Base-by-base conservation (phyloP, 495 filamentous ascomycete genomes). In the Neurospora intermedia region DNA sequence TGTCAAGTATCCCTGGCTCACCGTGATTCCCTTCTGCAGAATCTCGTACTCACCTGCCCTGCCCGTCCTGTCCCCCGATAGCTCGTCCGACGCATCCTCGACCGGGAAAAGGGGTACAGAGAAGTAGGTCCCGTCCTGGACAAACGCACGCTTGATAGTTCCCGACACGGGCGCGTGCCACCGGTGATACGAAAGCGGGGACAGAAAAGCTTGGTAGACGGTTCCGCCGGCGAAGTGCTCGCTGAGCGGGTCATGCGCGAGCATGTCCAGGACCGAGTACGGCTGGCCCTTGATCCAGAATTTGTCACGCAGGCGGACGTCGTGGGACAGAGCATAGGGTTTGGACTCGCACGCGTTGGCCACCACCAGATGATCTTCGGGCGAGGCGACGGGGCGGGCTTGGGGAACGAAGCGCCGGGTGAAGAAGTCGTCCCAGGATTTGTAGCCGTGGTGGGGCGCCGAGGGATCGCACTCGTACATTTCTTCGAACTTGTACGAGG, bases 391-490 rank as follows among this genome's bases (percentile, higher is more conserved):
- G 4, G 91, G 91, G 0, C 91, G 87, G 3, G 89, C 82, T 40
- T 40, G 39, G 39, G 15, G 81, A 81, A 0, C 82, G 70, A 92
- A 86, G 3, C 83, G 59, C 18, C 92, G 87, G 0, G 89, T 92
- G 82, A 94, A 94, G 82, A 93, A 94, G 72, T 90, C 84, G 73
- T 94, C 91, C 91, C 91, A 93, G 1, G 90, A 92, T 48, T 83
- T 86, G 79, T 84, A 94, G 27, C 91, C 91, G 77, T 87, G 82
- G 74, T 90, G 75, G 66, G 81, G 78, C 2, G 82, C 75, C 0
- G 72, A 75, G 0, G 87, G 85, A 38, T 90, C 84, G 74, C 87
- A 88, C 9, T 80, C 31, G 74, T 80, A 89, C 80, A 87, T 82
- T 8, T 87, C 80, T 66, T 88, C 84, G 74, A 90, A 89, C 20